Evolutionary conservation across 2,329 filamentous ascomycete genomes (phyloP), one percentile per base, ranked within the genome.

Genomic region (Sclerotinia spermophila): DNA sequence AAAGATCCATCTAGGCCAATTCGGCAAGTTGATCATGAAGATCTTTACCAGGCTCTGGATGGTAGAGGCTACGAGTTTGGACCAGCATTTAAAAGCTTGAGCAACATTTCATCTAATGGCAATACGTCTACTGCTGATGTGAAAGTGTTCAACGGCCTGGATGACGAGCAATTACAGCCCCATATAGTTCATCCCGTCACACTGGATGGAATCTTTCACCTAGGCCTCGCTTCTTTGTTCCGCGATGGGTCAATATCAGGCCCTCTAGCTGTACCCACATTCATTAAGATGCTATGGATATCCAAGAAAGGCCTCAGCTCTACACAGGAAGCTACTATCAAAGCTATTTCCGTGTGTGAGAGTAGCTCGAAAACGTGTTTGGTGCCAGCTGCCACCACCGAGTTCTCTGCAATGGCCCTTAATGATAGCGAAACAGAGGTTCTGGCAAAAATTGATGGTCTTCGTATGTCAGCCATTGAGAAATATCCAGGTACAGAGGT

Each of bases 41-140:
- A 45, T 21, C 35, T 61, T 10, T 61, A 61, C 45, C 27, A 55
- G 53, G 30, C 27, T 53, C 45, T 66, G 8, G 24, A 40, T n/a
- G 7, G 27, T 3, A 35, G 83, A 38, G 85, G 85, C 0, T 83
- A 85, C 11, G 55, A 24, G 33, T 58, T 58, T 71, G 85, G 85
- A 0, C 77, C 82, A 1, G 80, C 81, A 0, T 87, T 87, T 44
- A 30, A 80, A 6, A 66, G 60, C 48, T 30, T 73, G 19, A 61
- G 58, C 40, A 44, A 68, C 40, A 53, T 71, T 44, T 30, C 30
- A 13, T 44, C 59, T 19, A 64, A 67, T 42, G 48, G 61, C 15
- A 19, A 19, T 55, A 13, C 27, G 5, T 55, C 77, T 35, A 72
- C 74, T 35, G 78, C 76, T 10, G 71, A 69, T 15, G 73, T 80